phyloP scores from a whole-genome alignment of 2,329 filamentous ascomycete species.

The Trichophyton rubrum region DNA sequence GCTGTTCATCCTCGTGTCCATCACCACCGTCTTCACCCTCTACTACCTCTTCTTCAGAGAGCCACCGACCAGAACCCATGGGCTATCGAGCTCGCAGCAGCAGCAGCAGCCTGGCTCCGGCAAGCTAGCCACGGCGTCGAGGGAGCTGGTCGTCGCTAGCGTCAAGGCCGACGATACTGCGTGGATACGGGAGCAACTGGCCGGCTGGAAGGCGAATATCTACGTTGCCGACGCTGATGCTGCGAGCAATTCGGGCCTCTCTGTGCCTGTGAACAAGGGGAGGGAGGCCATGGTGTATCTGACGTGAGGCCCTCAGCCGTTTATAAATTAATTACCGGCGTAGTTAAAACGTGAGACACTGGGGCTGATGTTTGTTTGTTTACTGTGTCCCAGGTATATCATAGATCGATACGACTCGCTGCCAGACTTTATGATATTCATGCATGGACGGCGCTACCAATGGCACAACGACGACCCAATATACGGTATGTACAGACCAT shows the following conservation, averaged over 20 bases:
- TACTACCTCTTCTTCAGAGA: not conserved
- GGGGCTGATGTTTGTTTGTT: not conserved
- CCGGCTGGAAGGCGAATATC: slow-evolving; percentile 41
- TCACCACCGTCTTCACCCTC: not conserved
- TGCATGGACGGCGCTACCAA: slow-evolving; percentile 31
- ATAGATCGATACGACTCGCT: slow-evolving; percentile 33
- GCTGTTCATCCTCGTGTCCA: slow-evolving; percentile 3
- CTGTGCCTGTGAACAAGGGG: slow-evolving; percentile 36
- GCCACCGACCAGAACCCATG: not conserved
- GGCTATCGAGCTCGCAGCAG: not conserved
- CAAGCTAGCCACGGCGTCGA: slow-evolving; percentile 2
- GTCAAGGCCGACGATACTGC: slow-evolving; percentile 29
- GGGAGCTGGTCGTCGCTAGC: slow-evolving; percentile 28
- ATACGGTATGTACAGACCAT: slow-evolving; percentile 22
- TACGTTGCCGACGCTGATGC: slow-evolving; percentile 39
- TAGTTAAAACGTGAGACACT: no score
- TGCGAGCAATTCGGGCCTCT: slow-evolving; percentile 29
- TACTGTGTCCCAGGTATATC: slow-evolving; percentile 24
- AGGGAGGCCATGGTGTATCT: slow-evolving; percentile 35
- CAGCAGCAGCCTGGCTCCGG: not conserved
- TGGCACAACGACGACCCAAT: slow-evolving; percentile 44
- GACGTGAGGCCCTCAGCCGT: slow-evolving; percentile 21
- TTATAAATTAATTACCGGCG: not conserved
- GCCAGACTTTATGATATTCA: slow-evolving; percentile 32
- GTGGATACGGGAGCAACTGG: slow-evolving; percentile 29